Percentiles rank a stretch among this genome's conserved stretches.
Conservation (phyloP, 306 rosid genomes). For the Amphicarpaea edgeworthii region DNA sequence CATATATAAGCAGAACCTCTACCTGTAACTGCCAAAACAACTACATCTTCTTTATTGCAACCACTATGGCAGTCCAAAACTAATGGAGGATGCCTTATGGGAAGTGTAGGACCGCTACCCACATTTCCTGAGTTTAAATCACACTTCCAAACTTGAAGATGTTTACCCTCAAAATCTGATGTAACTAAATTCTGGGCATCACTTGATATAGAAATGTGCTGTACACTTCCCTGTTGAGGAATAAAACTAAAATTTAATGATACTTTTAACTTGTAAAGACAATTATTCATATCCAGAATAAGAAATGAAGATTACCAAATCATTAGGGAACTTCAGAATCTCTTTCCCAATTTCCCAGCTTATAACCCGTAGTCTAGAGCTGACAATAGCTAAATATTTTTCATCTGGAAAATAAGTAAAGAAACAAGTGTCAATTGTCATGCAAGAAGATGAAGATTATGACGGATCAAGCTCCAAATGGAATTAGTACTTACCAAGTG, state of each 20-base stretch:
- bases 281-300: conserved; percentile 39
- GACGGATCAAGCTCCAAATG: conserved; percentile 32
- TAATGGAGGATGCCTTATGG: conserved; percentile 57
- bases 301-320: conserved; percentile 48
- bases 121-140: conserved; percentile 53
- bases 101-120: conserved; percentile 57
- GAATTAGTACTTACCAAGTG: conserved; percentile 54
- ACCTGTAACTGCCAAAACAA: conserved; percentile 52
- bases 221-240: conserved; percentile 47
- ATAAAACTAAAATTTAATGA: conserved; percentile 38
- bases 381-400: conserved; percentile 55
- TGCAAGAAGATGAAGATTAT: conserved; percentile 16
- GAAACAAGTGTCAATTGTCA: conserved; percentile 37
- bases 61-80: conserved; percentile 55
- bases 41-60: conserved; percentile 48
- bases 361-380: conserved; percentile 52
- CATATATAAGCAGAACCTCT: conserved; percentile 54
- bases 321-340: conserved; percentile 54
- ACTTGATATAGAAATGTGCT: conserved; percentile 53
- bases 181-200: conserved; percentile 60
- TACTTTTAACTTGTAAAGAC: conserved; percentile 23
- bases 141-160: conserved; percentile 67
- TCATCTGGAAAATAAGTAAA: conserved; percentile 54
- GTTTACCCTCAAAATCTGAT: conserved; percentile 54
- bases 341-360: conserved; percentile 59